Base-by-base conservation (phyloP, 371 early-diverging fungal species). In the Mucor indicus region DNA sequence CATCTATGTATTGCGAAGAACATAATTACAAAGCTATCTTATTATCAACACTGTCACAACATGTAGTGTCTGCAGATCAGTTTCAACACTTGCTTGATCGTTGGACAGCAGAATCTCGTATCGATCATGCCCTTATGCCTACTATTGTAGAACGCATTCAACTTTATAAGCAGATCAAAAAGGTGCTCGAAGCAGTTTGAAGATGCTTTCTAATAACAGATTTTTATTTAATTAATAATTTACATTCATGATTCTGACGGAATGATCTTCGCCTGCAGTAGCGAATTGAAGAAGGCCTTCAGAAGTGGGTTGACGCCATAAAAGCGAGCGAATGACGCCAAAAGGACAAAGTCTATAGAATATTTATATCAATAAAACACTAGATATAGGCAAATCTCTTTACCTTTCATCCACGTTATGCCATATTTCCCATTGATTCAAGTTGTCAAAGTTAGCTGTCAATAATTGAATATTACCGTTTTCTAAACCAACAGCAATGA, bases 401-500 rank as follows among this genome's bases (percentile, higher is more conserved):
- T 71, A 81, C 84, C 76, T 66, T 48, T 60, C 59, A 8, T 75
- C 67, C 6, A 84, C 55, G 23, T 55, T 58, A 25, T 66, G 58
- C 50, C 75, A 47, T 24, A 55, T 33, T 41, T 50, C 55, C 82
- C 80, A 85, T 33, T 57, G 50, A 43, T 61, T 62, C 10, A 51
- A 13, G 16, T 54, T 44, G 32, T 44, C 41, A 38, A 22, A 35
- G 30, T 33, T 40, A n/a, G 48, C 52, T 23, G 57, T 52, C 9
- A 79, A 68, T 43, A 90, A 62, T 27, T 77, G 70, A 24, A 92
- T 75, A 8, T 75, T 69, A 0, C 95, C 95, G 57, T 80, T 79
- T 60, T 95, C 95, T 46, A 91, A 64, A 16, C 92, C 95, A 13
- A 83, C 81, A n/a, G 91, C 92, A 38, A 95, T 53, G 6, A 84